These are phyloP conservation scores for Candida patagonica DNA, from an alignment of 805 yeast species.

Conservation along the genomic window DNA sequence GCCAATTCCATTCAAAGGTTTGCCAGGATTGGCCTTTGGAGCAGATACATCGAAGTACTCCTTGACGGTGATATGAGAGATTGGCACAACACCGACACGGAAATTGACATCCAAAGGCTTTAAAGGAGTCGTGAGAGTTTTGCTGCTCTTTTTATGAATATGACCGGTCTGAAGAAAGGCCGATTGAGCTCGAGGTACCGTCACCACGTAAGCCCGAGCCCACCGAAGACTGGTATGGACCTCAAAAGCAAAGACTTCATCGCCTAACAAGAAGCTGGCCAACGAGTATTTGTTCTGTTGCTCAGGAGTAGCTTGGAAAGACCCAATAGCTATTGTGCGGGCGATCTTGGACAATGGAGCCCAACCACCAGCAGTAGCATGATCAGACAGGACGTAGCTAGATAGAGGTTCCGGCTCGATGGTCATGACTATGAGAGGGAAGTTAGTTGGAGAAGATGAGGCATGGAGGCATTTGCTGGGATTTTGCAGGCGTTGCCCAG, in stretches of 20 bases:
- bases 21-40: background rate
- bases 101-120: conserved; percentile 19
- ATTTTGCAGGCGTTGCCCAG: too few species aligned
- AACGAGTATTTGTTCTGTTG: conserved; percentile 32
- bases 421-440: too few species aligned
- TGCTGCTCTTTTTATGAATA: conserved; percentile 25
- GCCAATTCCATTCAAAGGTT: background rate
- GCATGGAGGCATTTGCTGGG: too few species aligned
- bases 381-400: background rate
- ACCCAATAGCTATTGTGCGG: conserved; percentile 26
- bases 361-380: conserved; percentile 30
- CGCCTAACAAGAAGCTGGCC: conserved; percentile 41
- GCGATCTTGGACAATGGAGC: conserved; percentile 35
- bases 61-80: conserved; percentile 15
- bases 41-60: conserved; percentile 17
- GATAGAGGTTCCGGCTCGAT: conserved; percentile 1
- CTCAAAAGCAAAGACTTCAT: conserved; percentile 68
- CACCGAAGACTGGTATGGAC: conserved; percentile 44
- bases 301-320: conserved; percentile 23
- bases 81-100: conserved; percentile 22
- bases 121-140: conserved; percentile 23
- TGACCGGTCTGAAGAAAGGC: conserved; percentile 22
- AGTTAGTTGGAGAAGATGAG: too few species aligned
- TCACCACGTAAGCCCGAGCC: conserved; percentile 70
- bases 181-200: conserved; percentile 39